phyloP scores from a whole-genome alignment of 257 asterid species.

The Scutellaria minor region DNA sequence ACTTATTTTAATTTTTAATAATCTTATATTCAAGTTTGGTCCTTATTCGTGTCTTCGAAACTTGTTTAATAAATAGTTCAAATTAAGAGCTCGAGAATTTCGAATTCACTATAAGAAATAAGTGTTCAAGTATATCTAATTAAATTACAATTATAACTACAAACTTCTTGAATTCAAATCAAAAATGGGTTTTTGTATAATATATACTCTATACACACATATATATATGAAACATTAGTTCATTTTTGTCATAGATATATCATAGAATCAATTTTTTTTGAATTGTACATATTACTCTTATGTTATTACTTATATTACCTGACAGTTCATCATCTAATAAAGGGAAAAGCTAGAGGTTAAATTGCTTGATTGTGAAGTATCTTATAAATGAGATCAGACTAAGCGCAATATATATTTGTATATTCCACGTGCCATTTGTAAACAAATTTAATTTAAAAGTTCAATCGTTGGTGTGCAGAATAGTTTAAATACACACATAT shows the following conservation, averaged over 20 bases:
- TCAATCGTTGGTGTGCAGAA: not conserved
- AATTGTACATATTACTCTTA: not conserved
- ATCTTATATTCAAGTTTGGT: no score
- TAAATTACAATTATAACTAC: no score
- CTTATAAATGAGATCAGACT: not conserved
- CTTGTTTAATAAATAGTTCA: not conserved
- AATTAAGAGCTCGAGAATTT: not conserved
- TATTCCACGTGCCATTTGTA: not conserved
- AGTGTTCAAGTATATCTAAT: no score
- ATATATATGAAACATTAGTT: no score
- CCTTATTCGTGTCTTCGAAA: no score
- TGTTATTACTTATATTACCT: not conserved
- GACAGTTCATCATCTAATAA: not conserved
- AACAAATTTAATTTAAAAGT: not conserved
- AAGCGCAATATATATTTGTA: not conserved
- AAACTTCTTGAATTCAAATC: no score
- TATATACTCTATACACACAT: no score
- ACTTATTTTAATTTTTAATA: no score
- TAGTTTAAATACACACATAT: not conserved
- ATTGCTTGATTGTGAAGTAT: constrained; percentile 21
- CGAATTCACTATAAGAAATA: not conserved
- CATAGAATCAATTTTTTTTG: no score
- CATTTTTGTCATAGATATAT: no score
- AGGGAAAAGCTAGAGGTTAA: not conserved
- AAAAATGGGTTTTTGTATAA: no score